Percentiles rank a stretch among this genome's conserved stretches.
Conservation (phyloP, 1,139 yeast species). For the Pichia sp. region DNA sequence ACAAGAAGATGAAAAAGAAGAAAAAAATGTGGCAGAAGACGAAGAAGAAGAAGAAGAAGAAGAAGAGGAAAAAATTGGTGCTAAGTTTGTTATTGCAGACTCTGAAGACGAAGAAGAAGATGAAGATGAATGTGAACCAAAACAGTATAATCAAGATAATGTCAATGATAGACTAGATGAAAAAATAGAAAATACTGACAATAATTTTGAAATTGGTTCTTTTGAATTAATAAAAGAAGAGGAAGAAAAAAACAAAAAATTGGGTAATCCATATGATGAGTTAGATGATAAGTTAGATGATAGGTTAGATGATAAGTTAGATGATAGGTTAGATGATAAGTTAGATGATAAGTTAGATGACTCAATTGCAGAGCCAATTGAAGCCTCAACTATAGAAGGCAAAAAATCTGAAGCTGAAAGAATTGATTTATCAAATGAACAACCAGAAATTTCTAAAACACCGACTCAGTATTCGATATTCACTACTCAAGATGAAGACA, state of each 20-base stretch:
- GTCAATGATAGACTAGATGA: constrained; percentile 1
- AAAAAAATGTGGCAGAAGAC: not conserved
- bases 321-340: too few species aligned
- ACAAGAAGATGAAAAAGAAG: not conserved
- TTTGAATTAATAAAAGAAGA: too few species aligned
- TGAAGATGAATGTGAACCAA: not conserved
- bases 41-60: not conserved
- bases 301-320: too few species aligned
- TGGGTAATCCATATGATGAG: too few species aligned
- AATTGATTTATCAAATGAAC: not conserved
- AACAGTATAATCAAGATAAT: not conserved
- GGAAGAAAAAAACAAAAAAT: too few species aligned
- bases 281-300: too few species aligned
- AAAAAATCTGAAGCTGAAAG: not conserved
- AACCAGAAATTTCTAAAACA: not conserved
- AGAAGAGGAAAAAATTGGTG: not conserved
- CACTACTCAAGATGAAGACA: not conserved
- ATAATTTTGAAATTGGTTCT: too few species aligned
- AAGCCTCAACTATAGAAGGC: not conserved
- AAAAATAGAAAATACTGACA: not conserved
- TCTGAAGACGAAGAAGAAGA: constrained; percentile 4
- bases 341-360: too few species aligned
- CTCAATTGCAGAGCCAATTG: too few species aligned
- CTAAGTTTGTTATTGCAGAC: constrained; percentile 6
- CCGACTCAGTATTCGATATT: not conserved